These are phyloP conservation scores for Murraya paniculata DNA, from an alignment of 345 rosid species.

Conservation along the genomic window DNA sequence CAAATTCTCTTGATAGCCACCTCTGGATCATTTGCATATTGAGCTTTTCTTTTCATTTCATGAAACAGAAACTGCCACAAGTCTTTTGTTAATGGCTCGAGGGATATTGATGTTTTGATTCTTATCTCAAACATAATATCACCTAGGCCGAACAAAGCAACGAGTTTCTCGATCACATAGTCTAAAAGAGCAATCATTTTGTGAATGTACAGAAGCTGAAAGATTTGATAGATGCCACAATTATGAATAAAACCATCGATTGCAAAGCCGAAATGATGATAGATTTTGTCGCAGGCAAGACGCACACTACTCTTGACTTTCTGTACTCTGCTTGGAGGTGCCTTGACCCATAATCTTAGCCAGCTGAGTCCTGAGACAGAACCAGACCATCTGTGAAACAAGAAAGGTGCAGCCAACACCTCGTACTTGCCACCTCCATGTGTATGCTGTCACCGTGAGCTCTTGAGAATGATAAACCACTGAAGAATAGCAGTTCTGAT, in stretches of 20 bases:
- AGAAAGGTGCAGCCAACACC: slow-evolving; percentile 32
- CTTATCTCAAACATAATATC: background rate
- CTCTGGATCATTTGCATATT: background rate
- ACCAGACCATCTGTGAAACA: slow-evolving; percentile 55
- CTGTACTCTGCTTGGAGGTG: slow-evolving; percentile 12
- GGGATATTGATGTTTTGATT: background rate
- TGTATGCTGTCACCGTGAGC: background rate
- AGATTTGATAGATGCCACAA: background rate
- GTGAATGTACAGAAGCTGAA: background rate
- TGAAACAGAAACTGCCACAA: background rate
- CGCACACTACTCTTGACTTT: slow-evolving; percentile 6
- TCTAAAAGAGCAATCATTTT: background rate
- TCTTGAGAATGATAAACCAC: slow-evolving; percentile 20
- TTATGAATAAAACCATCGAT: background rate
- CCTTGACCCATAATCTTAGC: slow-evolving; percentile 43
- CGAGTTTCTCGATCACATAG: background rate
- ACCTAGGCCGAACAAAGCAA: background rate
- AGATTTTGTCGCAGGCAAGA: background rate
- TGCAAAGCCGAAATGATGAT: background rate
- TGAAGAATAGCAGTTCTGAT: background rate
- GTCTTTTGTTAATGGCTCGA: background rate
- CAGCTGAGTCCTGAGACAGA: slow-evolving; percentile 44
- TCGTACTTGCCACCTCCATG: background rate
- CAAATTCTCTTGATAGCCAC: slow-evolving; percentile 28
- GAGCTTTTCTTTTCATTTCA: background rate